phyloP scores from a whole-genome alignment of 2,329 filamentous ascomycete genomes.

The Penicillium fuscoglaucum region DNA sequence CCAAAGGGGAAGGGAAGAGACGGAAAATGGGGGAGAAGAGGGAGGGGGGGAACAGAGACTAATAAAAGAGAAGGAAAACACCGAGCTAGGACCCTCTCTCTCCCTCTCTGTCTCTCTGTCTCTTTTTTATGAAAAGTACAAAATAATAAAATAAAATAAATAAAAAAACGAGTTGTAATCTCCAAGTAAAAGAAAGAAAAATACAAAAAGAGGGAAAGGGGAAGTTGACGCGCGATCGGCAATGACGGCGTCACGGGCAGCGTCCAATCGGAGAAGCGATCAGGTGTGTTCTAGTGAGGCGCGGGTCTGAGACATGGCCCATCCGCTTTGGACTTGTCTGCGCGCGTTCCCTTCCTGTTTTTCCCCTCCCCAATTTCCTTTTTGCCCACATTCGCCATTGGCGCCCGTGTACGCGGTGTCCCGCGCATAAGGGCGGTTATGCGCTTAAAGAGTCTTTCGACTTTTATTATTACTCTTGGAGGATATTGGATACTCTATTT shows the following conservation, averaged over 20 bases:
- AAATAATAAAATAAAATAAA: not conserved
- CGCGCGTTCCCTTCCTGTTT: constrained; percentile 4
- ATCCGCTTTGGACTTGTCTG: constrained; percentile 3
- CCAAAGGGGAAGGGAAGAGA: constrained; percentile 13
- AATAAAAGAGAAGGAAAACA: constrained; percentile 20
- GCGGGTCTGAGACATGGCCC: constrained; percentile 30
- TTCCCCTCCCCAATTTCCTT: not conserved
- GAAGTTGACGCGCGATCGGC: constrained; percentile 43
- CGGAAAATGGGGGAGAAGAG: constrained; percentile 5
- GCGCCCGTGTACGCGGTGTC: constrained; percentile 7
- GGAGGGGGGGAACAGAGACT: constrained; percentile 7
- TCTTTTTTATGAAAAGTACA: constrained; percentile 7
- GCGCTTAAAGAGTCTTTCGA: not conserved
- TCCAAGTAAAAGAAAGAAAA: not conserved
- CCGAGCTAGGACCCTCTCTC: constrained; percentile 8
- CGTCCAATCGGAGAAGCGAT: constrained; percentile 28
- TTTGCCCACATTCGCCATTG: constrained; percentile 8
- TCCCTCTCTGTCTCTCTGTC: not conserved
- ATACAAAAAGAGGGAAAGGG: constrained; percentile 11
- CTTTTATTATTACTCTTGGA: not conserved
- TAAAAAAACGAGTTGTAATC: not conserved
- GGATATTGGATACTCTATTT: not conserved
- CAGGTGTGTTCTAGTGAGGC: constrained; percentile 23
- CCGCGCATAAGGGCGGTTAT: constrained; percentile 12
- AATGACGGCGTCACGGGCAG: constrained; percentile 31